Conservation (phyloP, 495 filamentous ascomycete species). For the Daldinia bambusicola region DNA sequence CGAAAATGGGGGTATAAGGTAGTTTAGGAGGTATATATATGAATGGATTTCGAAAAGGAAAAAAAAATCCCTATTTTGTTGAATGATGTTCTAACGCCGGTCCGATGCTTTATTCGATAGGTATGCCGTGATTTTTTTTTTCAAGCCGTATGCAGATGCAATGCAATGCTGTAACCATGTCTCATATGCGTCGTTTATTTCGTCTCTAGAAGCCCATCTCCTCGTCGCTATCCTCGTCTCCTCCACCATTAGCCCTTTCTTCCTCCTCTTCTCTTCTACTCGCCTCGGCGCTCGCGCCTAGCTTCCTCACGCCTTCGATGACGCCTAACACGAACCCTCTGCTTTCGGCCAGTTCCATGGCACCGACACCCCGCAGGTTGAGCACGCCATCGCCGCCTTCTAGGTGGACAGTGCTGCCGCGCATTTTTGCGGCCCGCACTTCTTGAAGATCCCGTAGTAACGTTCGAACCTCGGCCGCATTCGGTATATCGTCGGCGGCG, state of each 20-base stretch:
- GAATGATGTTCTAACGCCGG: constrained; percentile 13
- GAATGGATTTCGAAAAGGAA: constrained; percentile 1
- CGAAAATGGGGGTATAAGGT: constrained; percentile 7
- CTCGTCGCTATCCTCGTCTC: constrained; percentile 59
- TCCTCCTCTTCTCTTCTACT: constrained; percentile 65
- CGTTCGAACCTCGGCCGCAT: constrained; percentile 76
- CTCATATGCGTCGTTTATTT: constrained; percentile 15
- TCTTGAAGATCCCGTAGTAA: constrained; percentile 86
- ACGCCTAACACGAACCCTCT: constrained; percentile 85
- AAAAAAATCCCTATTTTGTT: background rate
- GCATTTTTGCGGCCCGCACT: constrained; percentile 88
- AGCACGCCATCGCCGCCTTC: constrained; percentile 78
- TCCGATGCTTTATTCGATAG: constrained; percentile 13
- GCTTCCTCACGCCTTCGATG: constrained; percentile 82
- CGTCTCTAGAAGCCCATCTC: constrained; percentile 57
- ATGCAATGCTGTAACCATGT: constrained; percentile 6
- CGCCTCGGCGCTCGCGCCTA: constrained; percentile 68
- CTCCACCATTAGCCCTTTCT: constrained; percentile 51
- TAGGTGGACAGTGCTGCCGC: constrained; percentile 74
- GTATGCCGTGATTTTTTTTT: background rate
- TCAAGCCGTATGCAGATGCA: background rate
- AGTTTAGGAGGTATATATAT: constrained; percentile 1
- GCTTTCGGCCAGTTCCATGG: constrained; percentile 89
- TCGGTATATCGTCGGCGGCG: constrained; percentile 84
- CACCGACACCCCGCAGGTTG: constrained; percentile 83